Percentiles rank a stretch among this genome's conserved stretches.
These are phyloP conservation scores for Podospora fimiseda DNA, from an alignment of 495 filamentous ascomycete species.

Conservation along the genomic window DNA sequence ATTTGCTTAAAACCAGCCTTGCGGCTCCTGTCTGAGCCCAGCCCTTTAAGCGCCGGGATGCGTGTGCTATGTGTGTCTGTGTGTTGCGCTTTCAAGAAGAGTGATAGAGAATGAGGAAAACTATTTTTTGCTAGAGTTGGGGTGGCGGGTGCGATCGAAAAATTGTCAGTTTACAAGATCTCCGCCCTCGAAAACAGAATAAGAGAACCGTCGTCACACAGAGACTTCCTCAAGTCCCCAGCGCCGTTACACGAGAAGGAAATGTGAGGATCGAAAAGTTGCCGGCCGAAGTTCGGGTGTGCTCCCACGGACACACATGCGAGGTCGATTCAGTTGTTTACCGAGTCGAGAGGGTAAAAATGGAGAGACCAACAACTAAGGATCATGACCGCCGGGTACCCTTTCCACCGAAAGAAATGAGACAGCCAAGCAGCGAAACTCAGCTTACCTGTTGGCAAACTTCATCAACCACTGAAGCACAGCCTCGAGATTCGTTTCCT, in stretches of 20 bases:
- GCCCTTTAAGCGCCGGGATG: background rate
- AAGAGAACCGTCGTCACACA: background rate
- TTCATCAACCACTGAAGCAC: constrained; percentile 96
- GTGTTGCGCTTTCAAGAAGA: background rate
- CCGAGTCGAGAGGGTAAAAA: too few relatives aligned
- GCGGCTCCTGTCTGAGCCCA: constrained; percentile 15
- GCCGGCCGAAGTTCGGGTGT: background rate
- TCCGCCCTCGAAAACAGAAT: background rate
- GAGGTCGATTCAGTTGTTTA: background rate
- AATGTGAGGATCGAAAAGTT: background rate
- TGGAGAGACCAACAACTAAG: too few relatives aligned
- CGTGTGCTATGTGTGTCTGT: background rate
- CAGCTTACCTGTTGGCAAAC: constrained; percentile 55
- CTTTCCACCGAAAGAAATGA: background rate
- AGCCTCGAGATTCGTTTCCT: constrained; percentile 96
- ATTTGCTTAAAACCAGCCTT: constrained; percentile 10
- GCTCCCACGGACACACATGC: too few relatives aligned
- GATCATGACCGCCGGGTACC: too few relatives aligned
- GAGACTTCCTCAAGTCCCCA: background rate
- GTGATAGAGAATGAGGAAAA: background rate
- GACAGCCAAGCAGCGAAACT: background rate
- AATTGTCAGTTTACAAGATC: background rate
- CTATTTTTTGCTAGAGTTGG: constrained; percentile 1
- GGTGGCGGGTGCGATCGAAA: background rate
- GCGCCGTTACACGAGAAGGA: background rate